Percentiles rank a stretch among this genome's conserved stretches.
These are phyloP conservation scores for Colletotrichum theobromicola DNA, from an alignment of 2,329 filamentous ascomycete species.

Conservation along the genomic window DNA sequence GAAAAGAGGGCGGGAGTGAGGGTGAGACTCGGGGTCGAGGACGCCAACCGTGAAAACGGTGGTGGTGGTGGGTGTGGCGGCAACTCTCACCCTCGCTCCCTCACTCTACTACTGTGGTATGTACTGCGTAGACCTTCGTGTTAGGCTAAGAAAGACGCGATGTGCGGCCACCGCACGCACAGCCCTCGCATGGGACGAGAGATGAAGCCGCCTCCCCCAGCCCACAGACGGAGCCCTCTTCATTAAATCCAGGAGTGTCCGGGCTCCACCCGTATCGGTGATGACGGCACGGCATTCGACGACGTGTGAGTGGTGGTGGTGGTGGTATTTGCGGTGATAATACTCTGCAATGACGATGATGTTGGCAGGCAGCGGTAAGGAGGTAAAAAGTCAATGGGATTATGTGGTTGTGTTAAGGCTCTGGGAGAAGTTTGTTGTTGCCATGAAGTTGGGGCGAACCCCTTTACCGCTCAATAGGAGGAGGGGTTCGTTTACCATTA, in stretches of 20 bases:
- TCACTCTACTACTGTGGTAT: too few species aligned
- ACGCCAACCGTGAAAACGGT: neutral
- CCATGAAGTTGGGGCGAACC: neutral
- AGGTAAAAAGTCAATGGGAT: neutral
- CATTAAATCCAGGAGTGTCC: slow-evolving; percentile 13
- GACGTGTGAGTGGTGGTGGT: neutral
- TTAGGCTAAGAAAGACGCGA: neutral
- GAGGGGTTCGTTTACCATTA: neutral
- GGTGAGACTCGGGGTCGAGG: neutral
- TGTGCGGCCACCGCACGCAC: neutral
- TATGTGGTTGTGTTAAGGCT: neutral
- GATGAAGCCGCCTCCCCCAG: slow-evolving; percentile 7
- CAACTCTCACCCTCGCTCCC: neutral
- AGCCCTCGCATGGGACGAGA: slow-evolving; percentile 13
- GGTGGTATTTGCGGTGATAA: neutral
- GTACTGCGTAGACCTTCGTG: neutral
- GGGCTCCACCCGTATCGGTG: slow-evolving; percentile 2
- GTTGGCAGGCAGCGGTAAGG: neutral
- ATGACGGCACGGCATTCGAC: neutral
- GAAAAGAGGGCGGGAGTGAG: neutral
- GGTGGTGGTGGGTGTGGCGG: neutral
- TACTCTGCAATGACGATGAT: neutral
- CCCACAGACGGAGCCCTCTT: slow-evolving; percentile 18
- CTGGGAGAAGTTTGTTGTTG: neutral
- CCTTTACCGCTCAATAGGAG: neutral